Percentiles rank a stretch among this genome's conserved stretches.
Evolutionary conservation across 2,329 filamentous ascomycete genomes (phyloP).

Genomic region (Fusarium albosuccineum): DNA sequence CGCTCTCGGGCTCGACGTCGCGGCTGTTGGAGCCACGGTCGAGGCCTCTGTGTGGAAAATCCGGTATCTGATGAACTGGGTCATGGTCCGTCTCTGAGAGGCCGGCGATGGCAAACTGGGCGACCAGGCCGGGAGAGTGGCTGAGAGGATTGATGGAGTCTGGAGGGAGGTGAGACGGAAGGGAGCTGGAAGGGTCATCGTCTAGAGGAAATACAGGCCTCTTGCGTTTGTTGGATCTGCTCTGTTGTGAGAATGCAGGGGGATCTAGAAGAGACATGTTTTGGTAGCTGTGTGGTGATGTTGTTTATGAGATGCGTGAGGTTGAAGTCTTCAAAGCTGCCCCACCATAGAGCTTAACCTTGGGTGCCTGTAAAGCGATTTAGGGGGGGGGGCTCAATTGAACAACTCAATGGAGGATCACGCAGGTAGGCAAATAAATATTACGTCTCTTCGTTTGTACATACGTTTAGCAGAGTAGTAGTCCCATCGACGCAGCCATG

Average conservation of each 20-base stretch:
- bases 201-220: slow-evolving; percentile 8
- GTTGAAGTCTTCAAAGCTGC: slow-evolving; percentile 20
- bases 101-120: slow-evolving; percentile 67
- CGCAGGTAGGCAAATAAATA: too few species aligned
- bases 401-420: too few species aligned
- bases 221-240: slow-evolving; percentile 41
- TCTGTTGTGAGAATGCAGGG: slow-evolving; percentile 35
- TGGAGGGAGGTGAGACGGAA: slow-evolving; percentile 44
- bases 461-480: too few species aligned
- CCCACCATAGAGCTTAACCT: slow-evolving; percentile 20
- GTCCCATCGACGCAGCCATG: too few species aligned
- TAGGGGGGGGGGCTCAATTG: too few species aligned
- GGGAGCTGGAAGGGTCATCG: slow-evolving; percentile 15
- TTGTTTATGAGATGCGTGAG: background rate
- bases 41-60: slow-evolving; percentile 66
- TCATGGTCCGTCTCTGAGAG: slow-evolving; percentile 61
- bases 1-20: slow-evolving; percentile 34
- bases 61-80: slow-evolving; percentile 53
- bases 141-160: slow-evolving; percentile 67
- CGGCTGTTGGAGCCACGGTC: slow-evolving; percentile 10
- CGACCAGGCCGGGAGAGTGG: slow-evolving; percentile 64
- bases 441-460: too few species aligned
- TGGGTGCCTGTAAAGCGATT: too few species aligned
- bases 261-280: slow-evolving; percentile 41
- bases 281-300: slow-evolving; percentile 4